Conservation (phyloP, 129 eudicot genomes). For the Lonicera japonica region DNA sequence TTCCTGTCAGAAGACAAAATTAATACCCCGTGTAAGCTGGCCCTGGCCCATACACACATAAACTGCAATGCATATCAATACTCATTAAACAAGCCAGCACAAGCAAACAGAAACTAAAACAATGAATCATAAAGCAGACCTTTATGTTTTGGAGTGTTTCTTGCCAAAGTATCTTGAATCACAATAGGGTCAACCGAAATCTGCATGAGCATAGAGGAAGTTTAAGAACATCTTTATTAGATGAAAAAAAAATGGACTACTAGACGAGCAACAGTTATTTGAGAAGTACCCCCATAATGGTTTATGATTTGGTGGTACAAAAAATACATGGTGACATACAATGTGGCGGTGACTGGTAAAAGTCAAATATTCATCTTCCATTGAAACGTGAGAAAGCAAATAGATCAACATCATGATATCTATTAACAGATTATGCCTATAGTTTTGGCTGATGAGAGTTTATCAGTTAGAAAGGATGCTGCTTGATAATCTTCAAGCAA, state of each 20-base stretch:
- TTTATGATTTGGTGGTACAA: too few relatives aligned
- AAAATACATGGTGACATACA: too few relatives aligned
- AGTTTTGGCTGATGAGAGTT: neutral
- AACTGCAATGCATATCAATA: too few relatives aligned
- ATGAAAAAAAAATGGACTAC: neutral
- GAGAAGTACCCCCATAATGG: too few relatives aligned
- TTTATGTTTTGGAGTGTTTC: constrained; percentile 31
- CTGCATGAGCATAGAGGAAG: constrained; percentile 37
- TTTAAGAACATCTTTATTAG: neutral
- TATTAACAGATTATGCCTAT: neutral
- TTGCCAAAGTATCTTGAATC: constrained; percentile 24
- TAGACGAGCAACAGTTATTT: too few relatives aligned
- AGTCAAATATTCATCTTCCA: too few relatives aligned
- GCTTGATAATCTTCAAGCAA: neutral
- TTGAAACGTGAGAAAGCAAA: too few relatives aligned
- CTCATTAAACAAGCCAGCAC: neutral
- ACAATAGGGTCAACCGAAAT: constrained; percentile 31
- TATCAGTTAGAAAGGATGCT: neutral
- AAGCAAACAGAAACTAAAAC: neutral
- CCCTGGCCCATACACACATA: too few relatives aligned
- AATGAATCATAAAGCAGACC: constrained; percentile 34
- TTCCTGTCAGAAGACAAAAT: too few relatives aligned
- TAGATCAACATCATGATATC: neutral
- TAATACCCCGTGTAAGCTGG: too few relatives aligned
- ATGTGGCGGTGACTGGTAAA: too few relatives aligned